A percentile compares a stretch with the other conserved stretches of the same genome.
These are phyloP conservation scores for Sarocladium kiliense DNA, from an alignment of 2,329 filamentous ascomycete genomes.

Conservation along the genomic window DNA sequence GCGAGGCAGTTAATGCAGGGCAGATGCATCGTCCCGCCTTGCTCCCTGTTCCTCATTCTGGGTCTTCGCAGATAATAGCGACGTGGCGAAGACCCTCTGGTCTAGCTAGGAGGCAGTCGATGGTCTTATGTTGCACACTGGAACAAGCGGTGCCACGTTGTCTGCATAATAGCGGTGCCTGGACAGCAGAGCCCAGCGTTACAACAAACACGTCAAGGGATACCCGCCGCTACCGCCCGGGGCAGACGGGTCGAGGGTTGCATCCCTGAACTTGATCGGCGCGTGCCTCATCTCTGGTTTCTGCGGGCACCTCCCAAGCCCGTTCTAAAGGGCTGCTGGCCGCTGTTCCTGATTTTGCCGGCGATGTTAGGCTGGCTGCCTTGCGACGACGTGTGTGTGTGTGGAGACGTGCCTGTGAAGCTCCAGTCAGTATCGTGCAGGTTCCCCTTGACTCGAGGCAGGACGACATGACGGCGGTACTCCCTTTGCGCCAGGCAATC, in stretches of 20 bases:
- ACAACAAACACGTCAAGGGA: neutral
- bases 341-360: constrained; percentile 2
- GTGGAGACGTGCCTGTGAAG: constrained; percentile 1
- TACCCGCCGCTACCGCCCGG: constrained; percentile 5
- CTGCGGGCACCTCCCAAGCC: neutral
- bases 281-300: neutral
- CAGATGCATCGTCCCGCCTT: neutral
- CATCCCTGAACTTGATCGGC: constrained; percentile 1
- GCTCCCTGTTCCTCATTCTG: too few species aligned
- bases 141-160: constrained; percentile 2
- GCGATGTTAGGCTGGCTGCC: neutral
- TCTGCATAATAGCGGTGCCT: neutral
- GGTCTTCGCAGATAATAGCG: neutral
- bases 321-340: neutral
- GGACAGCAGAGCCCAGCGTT: neutral
- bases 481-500: neutral
- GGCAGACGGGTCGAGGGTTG: neutral
- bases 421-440: neutral
- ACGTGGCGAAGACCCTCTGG: neutral
- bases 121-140: neutral
- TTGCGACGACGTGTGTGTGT: neutral
- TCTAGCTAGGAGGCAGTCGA: neutral
- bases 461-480: too few species aligned
- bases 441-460: neutral
- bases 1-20: neutral